phyloP scores from a whole-genome alignment of 2,329 filamentous ascomycete genomes.

The Penicillium palitans region DNA sequence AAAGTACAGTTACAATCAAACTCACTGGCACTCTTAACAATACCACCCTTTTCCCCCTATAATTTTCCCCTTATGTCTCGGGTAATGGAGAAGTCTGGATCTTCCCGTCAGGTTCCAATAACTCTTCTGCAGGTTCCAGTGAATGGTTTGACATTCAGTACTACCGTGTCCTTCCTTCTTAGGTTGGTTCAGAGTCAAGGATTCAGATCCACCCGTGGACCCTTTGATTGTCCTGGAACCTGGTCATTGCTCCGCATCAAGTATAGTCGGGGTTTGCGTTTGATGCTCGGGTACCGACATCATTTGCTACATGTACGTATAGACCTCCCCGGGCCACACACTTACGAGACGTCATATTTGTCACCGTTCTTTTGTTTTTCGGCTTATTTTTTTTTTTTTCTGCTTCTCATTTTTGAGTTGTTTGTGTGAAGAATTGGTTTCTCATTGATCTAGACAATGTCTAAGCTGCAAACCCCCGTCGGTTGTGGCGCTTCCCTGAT shows the following conservation, averaged over 20 bases:
- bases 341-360: conserved; percentile 15
- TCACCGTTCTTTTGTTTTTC: conserved; percentile 1
- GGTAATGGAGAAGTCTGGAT: background rate
- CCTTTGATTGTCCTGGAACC: conserved; percentile 11
- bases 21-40: background rate
- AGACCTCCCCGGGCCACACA: background rate
- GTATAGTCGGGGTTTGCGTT: conserved; percentile 9
- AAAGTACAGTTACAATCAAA: background rate
- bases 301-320: background rate
- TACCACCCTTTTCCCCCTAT: conserved; percentile 1
- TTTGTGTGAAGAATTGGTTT: conserved; percentile 5
- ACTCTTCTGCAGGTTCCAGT: background rate
- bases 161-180: conserved; percentile 16
- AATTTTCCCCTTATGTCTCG: background rate
- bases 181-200: background rate
- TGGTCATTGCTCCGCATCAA: conserved; percentile 17
- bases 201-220: background rate
- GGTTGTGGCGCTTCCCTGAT: conserved; percentile 19
- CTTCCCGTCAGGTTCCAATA: background rate
- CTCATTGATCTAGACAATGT: conserved; percentile 22
- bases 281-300: conserved; percentile 20
- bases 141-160: conserved; percentile 5
- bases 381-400: conserved; percentile 5
- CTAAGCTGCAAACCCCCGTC: conserved; percentile 25
- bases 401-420: conserved; percentile 5